Conservation (phyloP, 176 grass and related monocot species). For the Pharus latifolius region DNA sequence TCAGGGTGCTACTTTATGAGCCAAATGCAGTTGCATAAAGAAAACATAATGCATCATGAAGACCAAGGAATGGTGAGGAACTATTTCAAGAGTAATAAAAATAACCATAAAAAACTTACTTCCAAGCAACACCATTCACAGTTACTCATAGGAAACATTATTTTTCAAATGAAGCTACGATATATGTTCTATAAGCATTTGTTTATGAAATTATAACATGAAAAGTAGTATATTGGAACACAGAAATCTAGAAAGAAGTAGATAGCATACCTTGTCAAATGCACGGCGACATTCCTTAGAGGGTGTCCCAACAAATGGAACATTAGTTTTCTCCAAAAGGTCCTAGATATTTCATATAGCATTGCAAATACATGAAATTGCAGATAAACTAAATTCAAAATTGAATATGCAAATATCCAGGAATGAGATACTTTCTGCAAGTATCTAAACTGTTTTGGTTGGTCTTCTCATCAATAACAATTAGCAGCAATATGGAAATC, state of each 20-base stretch:
- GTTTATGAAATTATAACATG: background rate
- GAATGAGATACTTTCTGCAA: background rate
- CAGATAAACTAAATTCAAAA: background rate
- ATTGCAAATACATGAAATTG: background rate
- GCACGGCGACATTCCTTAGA: conserved; percentile 47
- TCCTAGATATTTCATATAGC: conserved; percentile 36
- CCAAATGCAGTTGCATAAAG: too few species aligned
- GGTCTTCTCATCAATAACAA: background rate
- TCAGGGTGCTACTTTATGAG: too few species aligned
- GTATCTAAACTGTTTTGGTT: background rate
- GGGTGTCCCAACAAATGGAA: conserved; percentile 74
- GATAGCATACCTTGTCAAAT: conserved; percentile 72
- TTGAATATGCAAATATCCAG: background rate
- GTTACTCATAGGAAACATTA: background rate
- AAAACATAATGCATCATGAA: background rate
- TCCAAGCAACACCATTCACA: background rate
- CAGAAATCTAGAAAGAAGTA: background rate
- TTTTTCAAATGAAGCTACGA: too few species aligned
- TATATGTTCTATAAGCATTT: background rate
- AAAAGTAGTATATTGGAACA: background rate
- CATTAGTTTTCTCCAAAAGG: conserved; percentile 72
- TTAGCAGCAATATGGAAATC: background rate
- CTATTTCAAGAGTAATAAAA: background rate
- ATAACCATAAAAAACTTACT: background rate
- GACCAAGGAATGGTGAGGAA: background rate